phyloP scores from a whole-genome alignment of 2,329 filamentous ascomycete species.

The Plenodomus lindquistii region DNA sequence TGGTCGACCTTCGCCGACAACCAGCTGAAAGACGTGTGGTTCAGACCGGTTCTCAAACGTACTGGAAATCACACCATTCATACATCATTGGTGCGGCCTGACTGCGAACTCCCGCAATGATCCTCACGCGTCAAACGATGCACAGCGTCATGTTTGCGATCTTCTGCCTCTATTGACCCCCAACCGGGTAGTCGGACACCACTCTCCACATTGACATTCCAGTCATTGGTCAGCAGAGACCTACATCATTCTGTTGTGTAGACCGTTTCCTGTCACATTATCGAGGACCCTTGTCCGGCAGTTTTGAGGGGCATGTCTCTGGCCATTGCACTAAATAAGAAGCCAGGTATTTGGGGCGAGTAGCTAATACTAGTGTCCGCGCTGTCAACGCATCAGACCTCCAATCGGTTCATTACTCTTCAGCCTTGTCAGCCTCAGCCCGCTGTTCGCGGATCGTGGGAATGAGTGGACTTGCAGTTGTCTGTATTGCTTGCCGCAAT shows the following conservation, averaged over 20 bases:
- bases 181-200: conserved; percentile 33
- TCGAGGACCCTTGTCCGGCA: conserved; percentile 23
- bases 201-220: conserved; percentile 7
- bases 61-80: conserved; percentile 2
- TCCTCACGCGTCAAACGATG: conserved; percentile 15
- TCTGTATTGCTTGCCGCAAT: neutral
- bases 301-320: conserved; percentile 14
- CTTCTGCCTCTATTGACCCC: conserved; percentile 7
- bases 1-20: neutral
- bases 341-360: conserved; percentile 23
- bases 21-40: neutral
- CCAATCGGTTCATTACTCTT: conserved; percentile 30
- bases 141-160: conserved; percentile 20
- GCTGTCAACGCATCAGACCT: conserved; percentile 9
- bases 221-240: conserved; percentile 20
- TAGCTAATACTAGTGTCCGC: conserved; percentile 19
- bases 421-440: conserved; percentile 25
- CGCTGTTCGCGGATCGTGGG: conserved; percentile 11
- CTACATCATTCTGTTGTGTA: conserved; percentile 28
- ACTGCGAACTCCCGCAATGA: conserved; percentile 1
- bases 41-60: neutral
- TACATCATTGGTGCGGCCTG: neutral
- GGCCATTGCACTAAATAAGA: conserved; percentile 14
- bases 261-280: conserved; percentile 45
- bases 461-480: conserved; percentile 1